Evolutionary conservation across 192 early-diverging fungal species (phyloP).

Genomic region (Coemansia sp.): DNA sequence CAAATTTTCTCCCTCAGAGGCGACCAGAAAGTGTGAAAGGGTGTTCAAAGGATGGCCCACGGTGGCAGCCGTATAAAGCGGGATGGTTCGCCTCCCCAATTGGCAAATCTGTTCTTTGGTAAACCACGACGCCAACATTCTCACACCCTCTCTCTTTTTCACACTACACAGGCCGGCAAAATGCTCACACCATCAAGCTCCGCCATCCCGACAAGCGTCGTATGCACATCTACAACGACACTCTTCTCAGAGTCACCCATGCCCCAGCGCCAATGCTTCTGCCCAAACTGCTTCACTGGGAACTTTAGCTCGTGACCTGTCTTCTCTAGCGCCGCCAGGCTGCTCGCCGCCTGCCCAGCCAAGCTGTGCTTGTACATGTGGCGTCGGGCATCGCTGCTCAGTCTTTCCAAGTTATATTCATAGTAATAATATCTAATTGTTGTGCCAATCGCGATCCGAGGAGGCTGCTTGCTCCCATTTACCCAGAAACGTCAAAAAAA

Average conservation of each 20-base stretch:
- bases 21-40: not conserved
- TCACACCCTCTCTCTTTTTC: not conserved
- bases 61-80: not conserved
- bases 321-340: not conserved
- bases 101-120: not conserved
- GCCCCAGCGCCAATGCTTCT: conserved; percentile 2
- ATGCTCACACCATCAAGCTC: not conserved
- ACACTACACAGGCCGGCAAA: not conserved
- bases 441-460: conserved; percentile 1
- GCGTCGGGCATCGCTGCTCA: not conserved
- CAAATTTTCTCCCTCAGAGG: not conserved
- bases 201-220: not conserved
- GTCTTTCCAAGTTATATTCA: not conserved
- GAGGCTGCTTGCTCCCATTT: not conserved
- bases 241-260: not conserved
- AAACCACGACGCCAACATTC: not conserved
- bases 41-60: not conserved
- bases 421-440: not conserved
- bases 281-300: not conserved
- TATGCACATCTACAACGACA: not conserved
- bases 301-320: not conserved
- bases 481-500: not conserved
- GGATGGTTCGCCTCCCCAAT: not conserved
- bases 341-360: not conserved
- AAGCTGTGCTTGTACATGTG: not conserved